Evolutionary conservation across 176 grass and related monocot species (phyloP).

Genomic region (Bolboschoenus planiculmis): DNA sequence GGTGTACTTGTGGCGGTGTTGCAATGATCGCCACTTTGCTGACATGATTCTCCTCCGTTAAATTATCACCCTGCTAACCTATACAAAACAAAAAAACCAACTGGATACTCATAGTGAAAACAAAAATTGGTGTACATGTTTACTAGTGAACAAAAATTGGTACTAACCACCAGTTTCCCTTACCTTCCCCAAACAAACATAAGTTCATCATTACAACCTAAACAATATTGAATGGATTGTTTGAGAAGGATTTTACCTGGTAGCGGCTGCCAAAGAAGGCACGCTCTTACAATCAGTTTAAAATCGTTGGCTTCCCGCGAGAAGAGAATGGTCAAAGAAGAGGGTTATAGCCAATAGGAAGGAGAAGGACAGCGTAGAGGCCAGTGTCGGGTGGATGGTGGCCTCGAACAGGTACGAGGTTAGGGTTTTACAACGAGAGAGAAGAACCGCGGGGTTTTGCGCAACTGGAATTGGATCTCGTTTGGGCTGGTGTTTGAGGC

Average conservation of each 20-base stretch:
- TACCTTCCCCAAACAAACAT: neutral
- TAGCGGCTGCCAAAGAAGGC: neutral
- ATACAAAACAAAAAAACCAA: neutral
- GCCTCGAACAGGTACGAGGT: neutral
- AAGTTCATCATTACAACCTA: neutral
- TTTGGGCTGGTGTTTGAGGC: neutral
- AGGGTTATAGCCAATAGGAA: neutral
- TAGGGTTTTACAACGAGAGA: slow-evolving; percentile 3
- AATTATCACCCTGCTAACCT: slow-evolving; percentile 7
- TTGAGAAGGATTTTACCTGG: slow-evolving; percentile 3
- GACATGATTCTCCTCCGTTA: slow-evolving; percentile 47
- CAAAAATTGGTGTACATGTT: neutral
- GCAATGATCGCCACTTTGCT: slow-evolving; percentile 77
- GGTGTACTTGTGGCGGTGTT: slow-evolving; percentile 80
- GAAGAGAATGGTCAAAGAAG: neutral
- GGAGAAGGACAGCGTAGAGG: neutral
- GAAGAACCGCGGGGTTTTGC: neutral
- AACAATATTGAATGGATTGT: neutral
- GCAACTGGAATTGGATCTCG: neutral
- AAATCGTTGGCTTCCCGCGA: slow-evolving; percentile 19
- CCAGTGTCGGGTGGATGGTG: neutral
- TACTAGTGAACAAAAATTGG: neutral
- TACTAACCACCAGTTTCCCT: neutral
- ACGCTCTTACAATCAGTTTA: neutral
- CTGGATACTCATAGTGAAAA: neutral